Conservation (phyloP, 768 basidiomycete genomes). For the Mycena metata region DNA sequence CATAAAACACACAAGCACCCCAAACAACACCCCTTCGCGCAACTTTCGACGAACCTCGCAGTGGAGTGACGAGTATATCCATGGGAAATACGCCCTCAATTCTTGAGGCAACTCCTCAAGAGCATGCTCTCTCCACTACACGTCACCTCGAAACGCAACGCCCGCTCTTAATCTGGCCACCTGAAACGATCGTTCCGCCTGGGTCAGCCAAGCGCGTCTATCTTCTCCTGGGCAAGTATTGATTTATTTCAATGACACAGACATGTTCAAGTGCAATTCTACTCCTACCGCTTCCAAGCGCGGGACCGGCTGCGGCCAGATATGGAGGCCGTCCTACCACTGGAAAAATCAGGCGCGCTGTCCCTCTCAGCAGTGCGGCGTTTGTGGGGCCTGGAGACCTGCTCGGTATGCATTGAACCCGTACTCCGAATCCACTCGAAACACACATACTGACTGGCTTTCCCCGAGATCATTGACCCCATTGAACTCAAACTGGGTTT, state of each 20-base stretch:
- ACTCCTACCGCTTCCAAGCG: constrained; percentile 21
- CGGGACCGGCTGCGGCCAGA: constrained; percentile 32
- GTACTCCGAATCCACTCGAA: too few relatives aligned
- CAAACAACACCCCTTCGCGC: too few relatives aligned
- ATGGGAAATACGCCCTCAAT: constrained; percentile 25
- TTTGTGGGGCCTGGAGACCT: constrained; percentile 35
- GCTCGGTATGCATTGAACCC: background rate
- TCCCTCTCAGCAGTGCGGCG: constrained; percentile 22
- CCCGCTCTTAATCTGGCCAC: constrained; percentile 26
- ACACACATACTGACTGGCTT: background rate
- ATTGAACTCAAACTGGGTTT: constrained; percentile 24
- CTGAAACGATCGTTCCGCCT: constrained; percentile 7
- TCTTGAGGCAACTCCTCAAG: constrained; percentile 25
- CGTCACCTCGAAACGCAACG: constrained; percentile 22
- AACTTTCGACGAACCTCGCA: too few relatives aligned
- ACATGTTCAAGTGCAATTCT: constrained; percentile 27
- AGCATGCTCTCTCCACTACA: constrained; percentile 19
- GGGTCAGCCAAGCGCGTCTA: constrained; percentile 28
- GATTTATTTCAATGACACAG: background rate
- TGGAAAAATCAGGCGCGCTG: constrained; percentile 23
- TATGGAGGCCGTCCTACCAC: constrained; percentile 22
- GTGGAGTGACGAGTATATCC: too few relatives aligned
- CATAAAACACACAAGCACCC: too few relatives aligned
- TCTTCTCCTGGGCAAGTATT: too few relatives aligned
- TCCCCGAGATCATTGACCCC: constrained; percentile 25